Conservation (phyloP, 306 rosid genomes). For the Acacia acuminata region DNA sequence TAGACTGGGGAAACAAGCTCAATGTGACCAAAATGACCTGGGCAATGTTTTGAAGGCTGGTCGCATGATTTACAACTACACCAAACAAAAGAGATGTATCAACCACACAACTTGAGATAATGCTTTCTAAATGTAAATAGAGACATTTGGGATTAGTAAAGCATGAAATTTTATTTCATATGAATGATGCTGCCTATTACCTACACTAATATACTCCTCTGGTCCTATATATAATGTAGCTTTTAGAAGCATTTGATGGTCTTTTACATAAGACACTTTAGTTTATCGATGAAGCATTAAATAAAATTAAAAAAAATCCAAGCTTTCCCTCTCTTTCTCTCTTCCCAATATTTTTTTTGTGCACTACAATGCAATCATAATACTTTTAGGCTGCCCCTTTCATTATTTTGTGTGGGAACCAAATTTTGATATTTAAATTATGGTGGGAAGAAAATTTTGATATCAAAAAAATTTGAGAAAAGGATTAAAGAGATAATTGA, state of each 20-base stretch:
- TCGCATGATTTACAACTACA: constrained; percentile 85
- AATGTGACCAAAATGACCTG: constrained; percentile 90
- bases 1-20: constrained; percentile 68
- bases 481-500: background rate
- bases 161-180: background rate
- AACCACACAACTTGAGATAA: constrained; percentile 21
- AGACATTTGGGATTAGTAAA: background rate
- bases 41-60: constrained; percentile 52
- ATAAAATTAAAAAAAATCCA: background rate
- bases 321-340: background rate
- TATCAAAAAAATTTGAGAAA: background rate
- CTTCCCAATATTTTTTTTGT: background rate
- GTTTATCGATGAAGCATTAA: background rate
- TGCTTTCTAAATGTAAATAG: background rate
- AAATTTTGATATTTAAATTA: background rate
- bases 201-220: background rate
- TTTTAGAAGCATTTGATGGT: background rate
- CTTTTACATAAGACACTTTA: background rate
- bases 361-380: background rate
- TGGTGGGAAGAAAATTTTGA: background rate
- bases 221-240: background rate
- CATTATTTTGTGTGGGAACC: background rate
- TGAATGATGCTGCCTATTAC: background rate
- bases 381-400: background rate
- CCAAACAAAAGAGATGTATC: constrained; percentile 21